A percentile compares a stretch with the other conserved stretches of the same genome.
Conservation (phyloP, 2,329 filamentous ascomycete genomes). For the Fusarium sp. region DNA sequence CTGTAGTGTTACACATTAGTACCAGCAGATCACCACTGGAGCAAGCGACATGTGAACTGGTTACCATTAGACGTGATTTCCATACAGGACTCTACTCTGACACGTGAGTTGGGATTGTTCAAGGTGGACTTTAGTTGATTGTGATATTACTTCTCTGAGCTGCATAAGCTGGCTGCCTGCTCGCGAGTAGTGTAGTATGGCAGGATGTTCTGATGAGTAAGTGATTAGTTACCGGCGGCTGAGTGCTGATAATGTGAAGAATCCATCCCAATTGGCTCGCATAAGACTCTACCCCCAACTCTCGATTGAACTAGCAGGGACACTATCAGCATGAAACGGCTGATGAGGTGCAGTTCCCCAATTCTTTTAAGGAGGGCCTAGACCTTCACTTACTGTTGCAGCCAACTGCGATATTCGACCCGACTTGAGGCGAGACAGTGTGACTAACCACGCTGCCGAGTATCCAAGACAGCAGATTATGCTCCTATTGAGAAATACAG, state of each 20-base stretch:
- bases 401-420: no score
- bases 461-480: no score
- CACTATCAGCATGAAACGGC: rapidly evolving
- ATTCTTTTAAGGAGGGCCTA: no score
- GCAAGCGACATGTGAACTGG: rapidly evolving
- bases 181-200: neutral
- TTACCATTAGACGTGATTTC: rapidly evolving
- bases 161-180: neutral
- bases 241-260: neutral
- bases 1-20: rapidly evolving
- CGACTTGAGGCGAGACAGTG: no score
- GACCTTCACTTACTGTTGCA: no score
- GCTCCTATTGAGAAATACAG: no score
- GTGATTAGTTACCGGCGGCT: neutral
- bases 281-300: no score
- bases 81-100: rapidly evolving
- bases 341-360: neutral
- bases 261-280: no score
- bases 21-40: rapidly evolving
- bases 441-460: rapidly evolving
- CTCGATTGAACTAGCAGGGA: neutral
- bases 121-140: rapidly evolving
- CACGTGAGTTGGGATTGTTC: rapidly evolving
- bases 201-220: neutral
- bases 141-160: rapidly evolving